Evolutionary conservation across 2,329 filamentous ascomycete species (phyloP).

Genomic region (Bimuria novae-zelandiae): DNA sequence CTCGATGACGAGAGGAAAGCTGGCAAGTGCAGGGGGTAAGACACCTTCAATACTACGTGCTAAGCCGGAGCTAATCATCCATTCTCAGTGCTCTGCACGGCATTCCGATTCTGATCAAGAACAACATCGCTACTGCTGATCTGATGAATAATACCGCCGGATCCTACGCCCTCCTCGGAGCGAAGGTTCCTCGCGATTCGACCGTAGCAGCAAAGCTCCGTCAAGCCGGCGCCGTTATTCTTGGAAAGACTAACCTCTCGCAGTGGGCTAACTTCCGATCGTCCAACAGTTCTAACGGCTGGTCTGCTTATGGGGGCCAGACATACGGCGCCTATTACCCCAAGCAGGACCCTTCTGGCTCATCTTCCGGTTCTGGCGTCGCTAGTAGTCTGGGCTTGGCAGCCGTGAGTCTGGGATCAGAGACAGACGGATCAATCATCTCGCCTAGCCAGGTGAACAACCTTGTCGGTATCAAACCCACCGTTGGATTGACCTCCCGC

Average conservation of each 20-base stretch:
- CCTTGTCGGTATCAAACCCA: slow-evolving; percentile 66
- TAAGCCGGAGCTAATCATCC: too few species aligned
- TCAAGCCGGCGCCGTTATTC: slow-evolving; percentile 64
- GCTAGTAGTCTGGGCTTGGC: slow-evolving; percentile 63
- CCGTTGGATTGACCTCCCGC: slow-evolving; percentile 66
- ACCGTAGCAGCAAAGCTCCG: slow-evolving; percentile 65
- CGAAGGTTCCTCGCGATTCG: slow-evolving; percentile 61
- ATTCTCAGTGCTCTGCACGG: slow-evolving; percentile 61
- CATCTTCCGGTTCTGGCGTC: slow-evolving; percentile 67
- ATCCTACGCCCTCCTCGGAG: slow-evolving; percentile 65
- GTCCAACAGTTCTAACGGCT: slow-evolving; percentile 63
- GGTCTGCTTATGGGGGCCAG: slow-evolving; percentile 68
- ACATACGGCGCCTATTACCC: slow-evolving; percentile 65
- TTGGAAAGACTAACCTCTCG: slow-evolving; percentile 68
- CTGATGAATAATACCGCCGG: slow-evolving; percentile 68
- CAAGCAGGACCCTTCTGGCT: slow-evolving; percentile 65
- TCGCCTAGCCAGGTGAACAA: slow-evolving; percentile 62
- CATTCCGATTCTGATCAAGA: slow-evolving; percentile 68
- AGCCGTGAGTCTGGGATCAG: slow-evolving; percentile 63
- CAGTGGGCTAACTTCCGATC: slow-evolving; percentile 69
- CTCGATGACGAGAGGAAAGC: slow-evolving; percentile 55
- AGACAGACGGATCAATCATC: slow-evolving; percentile 67
- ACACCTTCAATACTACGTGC: too few species aligned
- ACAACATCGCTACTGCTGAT: slow-evolving; percentile 68
- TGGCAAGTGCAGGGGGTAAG: slow-evolving; percentile 53